phyloP scores from a whole-genome alignment of 2,329 filamentous ascomycete genomes.

The Camillea tinctor region DNA sequence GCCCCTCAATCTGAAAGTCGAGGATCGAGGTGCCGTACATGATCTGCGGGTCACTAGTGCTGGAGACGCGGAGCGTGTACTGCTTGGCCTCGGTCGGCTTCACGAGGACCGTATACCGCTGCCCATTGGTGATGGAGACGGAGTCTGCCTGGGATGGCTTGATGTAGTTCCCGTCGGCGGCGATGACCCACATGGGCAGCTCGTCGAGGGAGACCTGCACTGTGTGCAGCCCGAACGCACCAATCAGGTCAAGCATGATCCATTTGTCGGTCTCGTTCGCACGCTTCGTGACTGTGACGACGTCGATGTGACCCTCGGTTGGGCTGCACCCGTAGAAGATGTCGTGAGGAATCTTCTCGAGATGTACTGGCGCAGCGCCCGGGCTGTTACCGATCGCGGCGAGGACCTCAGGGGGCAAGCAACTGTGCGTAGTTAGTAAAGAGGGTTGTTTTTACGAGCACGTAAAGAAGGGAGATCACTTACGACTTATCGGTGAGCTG shows the following conservation, averaged over 20 bases:
- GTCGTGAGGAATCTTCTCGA: conserved; percentile 39
- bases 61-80: conserved; percentile 55
- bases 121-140: conserved; percentile 49
- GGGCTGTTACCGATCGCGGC: conserved; percentile 29
- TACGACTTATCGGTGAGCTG: conserved; percentile 43
- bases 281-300: conserved; percentile 39
- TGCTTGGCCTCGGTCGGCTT: conserved; percentile 45
- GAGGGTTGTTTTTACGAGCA: conserved; percentile 4
- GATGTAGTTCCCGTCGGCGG: conserved; percentile 54
- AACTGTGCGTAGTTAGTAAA: conserved; percentile 26
- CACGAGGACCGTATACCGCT: conserved; percentile 52
- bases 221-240: conserved; percentile 46
- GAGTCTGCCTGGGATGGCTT: conserved; percentile 49
- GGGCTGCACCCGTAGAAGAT: conserved; percentile 48
- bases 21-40: conserved; percentile 53
- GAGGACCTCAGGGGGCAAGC: conserved; percentile 41
- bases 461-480: conserved; percentile 1
- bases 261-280: conserved; percentile 36
- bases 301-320: conserved; percentile 42
- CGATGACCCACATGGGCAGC: conserved; percentile 53
- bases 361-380: conserved; percentile 25
- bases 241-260: conserved; percentile 55
- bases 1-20: conserved; percentile 33
- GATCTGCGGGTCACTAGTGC: conserved; percentile 50
- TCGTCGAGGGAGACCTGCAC: conserved; percentile 50